These are phyloP conservation scores for Aureobasidium sp. DNA, from an alignment of 2,329 filamentous ascomycete species.

Conservation along the genomic window DNA sequence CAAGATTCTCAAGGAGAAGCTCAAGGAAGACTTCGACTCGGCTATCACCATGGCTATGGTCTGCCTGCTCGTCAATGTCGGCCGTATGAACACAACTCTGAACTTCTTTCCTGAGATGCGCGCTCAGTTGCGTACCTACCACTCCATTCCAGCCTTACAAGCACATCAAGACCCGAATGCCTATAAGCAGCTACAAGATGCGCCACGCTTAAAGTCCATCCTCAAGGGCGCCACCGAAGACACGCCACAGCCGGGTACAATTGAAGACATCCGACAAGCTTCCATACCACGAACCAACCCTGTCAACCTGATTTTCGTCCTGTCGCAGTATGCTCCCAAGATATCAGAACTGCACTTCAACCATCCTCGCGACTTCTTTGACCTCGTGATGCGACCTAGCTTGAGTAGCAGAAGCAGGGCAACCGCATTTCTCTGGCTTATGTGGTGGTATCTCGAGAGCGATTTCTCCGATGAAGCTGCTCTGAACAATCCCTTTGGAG, in stretches of 20 bases:
- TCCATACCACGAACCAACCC: conserved; percentile 80
- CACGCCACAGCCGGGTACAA: conserved; percentile 69
- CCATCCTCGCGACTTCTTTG: conserved; percentile 81
- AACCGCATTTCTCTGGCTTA: conserved; percentile 87
- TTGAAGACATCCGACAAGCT: conserved; percentile 69
- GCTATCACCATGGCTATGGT: conserved; percentile 99
- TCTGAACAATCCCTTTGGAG: conserved; percentile 82
- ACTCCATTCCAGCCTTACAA: conserved; percentile 93
- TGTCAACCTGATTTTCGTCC: conserved; percentile 92
- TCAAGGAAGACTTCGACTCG: conserved; percentile 82
- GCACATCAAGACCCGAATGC: conserved; percentile 90
- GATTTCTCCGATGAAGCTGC: conserved; percentile 87
- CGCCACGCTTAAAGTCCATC: conserved; percentile 91
- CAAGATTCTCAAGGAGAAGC: conserved; percentile 95
- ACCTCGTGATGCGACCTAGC: conserved; percentile 86
- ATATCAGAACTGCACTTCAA: conserved; percentile 91
- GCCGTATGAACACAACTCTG: conserved; percentile 96
- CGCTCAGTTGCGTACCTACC: conserved; percentile 92
- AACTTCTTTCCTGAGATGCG: conserved; percentile 99
- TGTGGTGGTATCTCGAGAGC: conserved; percentile 98
- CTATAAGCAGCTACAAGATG: conserved; percentile 97
- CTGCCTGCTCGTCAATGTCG: conserved; percentile 92
- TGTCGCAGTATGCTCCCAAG: conserved; percentile 82
- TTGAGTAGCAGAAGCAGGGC: conserved; percentile 77
- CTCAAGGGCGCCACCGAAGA: conserved; percentile 95